A percentile compares a stretch with the other conserved stretches of the same genome.
These are phyloP conservation scores for Cryptococcus neoformans DNA, from an alignment of 1,284 basidiomycete species.

Conservation along the genomic window DNA sequence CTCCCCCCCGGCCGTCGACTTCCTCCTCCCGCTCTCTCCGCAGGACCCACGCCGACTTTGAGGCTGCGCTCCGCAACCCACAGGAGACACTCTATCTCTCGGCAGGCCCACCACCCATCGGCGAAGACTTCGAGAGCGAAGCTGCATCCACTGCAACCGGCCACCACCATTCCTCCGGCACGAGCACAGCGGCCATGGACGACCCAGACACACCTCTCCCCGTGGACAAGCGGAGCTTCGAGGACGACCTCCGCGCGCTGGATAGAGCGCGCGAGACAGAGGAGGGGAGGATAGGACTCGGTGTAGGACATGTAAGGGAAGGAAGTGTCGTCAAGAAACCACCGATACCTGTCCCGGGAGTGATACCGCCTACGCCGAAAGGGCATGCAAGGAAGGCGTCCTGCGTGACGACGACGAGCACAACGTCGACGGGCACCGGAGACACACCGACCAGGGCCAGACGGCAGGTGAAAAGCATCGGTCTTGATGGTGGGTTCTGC, in stretches of 20 bases:
- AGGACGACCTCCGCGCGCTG: conserved; percentile 23
- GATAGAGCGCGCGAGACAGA: not conserved
- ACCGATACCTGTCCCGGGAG: conserved; percentile 4
- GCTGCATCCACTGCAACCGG: not conserved
- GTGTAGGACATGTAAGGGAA: conserved; percentile 1
- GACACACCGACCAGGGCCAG: conserved; percentile 9
- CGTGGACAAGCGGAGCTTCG: conserved; percentile 24
- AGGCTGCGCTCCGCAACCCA: conserved; percentile 31
- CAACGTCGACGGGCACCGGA: conserved; percentile 4
- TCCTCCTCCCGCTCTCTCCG: conserved; percentile 24
- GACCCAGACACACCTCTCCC: too few relatives aligned
- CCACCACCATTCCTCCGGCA: too few relatives aligned
- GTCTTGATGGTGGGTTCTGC: conserved; percentile 36
- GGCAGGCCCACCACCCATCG: conserved; percentile 12
- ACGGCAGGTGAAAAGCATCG: conserved; percentile 23
- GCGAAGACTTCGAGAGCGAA: conserved; percentile 8
- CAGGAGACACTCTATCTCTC: conserved; percentile 32
- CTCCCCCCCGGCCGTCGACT: conserved; percentile 22
- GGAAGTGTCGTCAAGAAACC: conserved; percentile 2
- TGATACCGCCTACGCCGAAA: conserved; percentile 32
- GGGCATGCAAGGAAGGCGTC: conserved; percentile 8
- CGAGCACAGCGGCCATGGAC: too few relatives aligned
- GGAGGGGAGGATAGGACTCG: conserved; percentile 1
- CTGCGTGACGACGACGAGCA: conserved; percentile 9
- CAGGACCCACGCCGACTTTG: conserved; percentile 31